A percentile compares a stretch with the other conserved stretches of the same genome.
These are phyloP conservation scores for Rubus parviflorus DNA, from an alignment of 306 rosid species.

Conservation along the genomic window DNA sequence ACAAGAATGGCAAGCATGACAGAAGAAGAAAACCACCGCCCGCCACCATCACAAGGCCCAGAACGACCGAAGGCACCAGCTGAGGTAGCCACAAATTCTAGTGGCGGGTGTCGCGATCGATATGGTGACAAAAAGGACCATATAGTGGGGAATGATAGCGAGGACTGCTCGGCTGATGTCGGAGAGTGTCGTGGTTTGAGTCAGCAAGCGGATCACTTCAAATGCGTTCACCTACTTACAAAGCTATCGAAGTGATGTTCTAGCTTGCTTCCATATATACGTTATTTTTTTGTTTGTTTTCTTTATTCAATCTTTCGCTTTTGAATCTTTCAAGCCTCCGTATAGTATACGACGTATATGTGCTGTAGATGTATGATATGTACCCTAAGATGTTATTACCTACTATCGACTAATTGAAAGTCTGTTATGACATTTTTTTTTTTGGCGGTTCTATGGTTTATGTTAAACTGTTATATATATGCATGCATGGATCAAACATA, in stretches of 20 bases:
- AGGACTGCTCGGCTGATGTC: constrained; percentile 18
- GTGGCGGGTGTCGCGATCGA: neutral
- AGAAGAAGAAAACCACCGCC: neutral
- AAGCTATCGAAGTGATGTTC: neutral
- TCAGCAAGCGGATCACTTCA: constrained; percentile 29
- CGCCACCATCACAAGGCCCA: neutral
- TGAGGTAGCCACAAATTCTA: neutral
- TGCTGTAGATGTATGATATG: too few species aligned
- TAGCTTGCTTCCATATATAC: neutral
- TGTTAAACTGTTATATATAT: too few species aligned
- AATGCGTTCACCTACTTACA: neutral
- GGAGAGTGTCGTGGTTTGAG: neutral
- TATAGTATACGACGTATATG: too few species aligned
- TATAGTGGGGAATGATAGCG: neutral
- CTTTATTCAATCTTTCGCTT: too few species aligned
- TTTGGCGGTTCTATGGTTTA: too few species aligned
- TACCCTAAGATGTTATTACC: too few species aligned
- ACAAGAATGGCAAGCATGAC: neutral
- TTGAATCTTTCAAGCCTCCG: too few species aligned
- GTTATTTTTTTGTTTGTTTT: neutral
- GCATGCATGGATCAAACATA: too few species aligned
- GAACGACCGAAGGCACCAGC: neutral
- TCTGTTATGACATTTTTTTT: too few species aligned
- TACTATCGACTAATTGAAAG: too few species aligned
- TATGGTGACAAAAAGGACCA: neutral